These are phyloP conservation scores for Poterioochromonas sp. DNA, from an alignment of 352 stramenopile species.

Conservation along the genomic window DNA sequence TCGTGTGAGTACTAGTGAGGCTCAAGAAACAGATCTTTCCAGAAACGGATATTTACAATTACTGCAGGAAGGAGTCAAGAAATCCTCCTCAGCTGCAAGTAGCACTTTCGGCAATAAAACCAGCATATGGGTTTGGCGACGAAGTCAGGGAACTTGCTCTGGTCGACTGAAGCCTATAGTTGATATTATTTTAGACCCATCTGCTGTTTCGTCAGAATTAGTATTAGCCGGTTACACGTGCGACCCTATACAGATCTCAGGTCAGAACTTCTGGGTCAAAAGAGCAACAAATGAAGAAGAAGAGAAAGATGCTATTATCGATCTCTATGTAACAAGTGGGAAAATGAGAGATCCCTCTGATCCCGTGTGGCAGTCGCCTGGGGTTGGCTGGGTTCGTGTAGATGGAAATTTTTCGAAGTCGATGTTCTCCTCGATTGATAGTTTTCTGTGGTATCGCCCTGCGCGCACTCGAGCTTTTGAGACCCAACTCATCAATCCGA, in stretches of 20 bases:
- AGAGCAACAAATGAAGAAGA: neutral
- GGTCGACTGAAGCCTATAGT: conserved; percentile 30
- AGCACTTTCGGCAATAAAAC: conserved; percentile 31
- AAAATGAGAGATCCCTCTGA: neutral
- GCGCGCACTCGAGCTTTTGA: neutral
- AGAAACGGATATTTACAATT: conserved; percentile 20
- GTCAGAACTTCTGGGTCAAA: conserved; percentile 27
- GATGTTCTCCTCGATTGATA: conserved; percentile 15
- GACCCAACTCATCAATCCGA: neutral
- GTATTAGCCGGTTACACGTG: conserved; percentile 17
- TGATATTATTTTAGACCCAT: neutral
- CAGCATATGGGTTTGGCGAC: conserved; percentile 24
- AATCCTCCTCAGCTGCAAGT: neutral
- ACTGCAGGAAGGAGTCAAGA: neutral
- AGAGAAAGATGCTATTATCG: conserved; percentile 32
- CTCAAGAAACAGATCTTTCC: conserved; percentile 17
- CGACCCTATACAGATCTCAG: neutral
- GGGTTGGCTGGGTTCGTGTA: conserved; percentile 24
- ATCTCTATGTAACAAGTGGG: conserved; percentile 25
- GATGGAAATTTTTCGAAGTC: conserved; percentile 31
- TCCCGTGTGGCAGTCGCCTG: conserved; percentile 15
- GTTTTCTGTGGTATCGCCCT: conserved; percentile 25
- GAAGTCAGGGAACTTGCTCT: conserved; percentile 24
- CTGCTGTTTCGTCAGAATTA: conserved; percentile 9
- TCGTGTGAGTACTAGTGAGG: neutral